These are phyloP conservation scores for Antrodiella citrinella DNA, from an alignment of 768 basidiomycete species.

Conservation along the genomic window DNA sequence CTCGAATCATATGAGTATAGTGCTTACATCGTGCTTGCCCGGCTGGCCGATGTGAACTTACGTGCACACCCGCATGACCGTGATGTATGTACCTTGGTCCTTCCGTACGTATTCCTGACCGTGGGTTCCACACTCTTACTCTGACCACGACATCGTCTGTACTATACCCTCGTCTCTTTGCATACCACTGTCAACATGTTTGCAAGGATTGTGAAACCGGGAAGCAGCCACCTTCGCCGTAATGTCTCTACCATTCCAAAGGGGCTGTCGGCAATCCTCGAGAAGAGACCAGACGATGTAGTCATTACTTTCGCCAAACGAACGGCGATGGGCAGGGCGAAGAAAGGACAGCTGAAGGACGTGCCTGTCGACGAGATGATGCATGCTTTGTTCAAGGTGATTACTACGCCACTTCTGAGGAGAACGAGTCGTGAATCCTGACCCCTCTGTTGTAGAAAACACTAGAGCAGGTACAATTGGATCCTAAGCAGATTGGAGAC, in stretches of 20 bases:
- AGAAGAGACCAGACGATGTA: constrained; percentile 75
- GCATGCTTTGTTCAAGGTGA: constrained; percentile 70
- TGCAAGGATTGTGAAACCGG: constrained; percentile 7
- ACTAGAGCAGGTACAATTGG: constrained; percentile 54
- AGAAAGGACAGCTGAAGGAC: constrained; percentile 92
- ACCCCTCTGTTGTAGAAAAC: constrained; percentile 48
- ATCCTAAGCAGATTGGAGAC: constrained; percentile 69
- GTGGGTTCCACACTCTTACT: too few species aligned
- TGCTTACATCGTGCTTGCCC: too few species aligned
- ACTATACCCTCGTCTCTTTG: too few species aligned
- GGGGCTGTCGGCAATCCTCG: constrained; percentile 46
- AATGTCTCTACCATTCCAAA: constrained; percentile 28
- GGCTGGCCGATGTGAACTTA: too few species aligned
- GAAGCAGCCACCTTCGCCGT: constrained; percentile 12
- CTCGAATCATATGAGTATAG: too few species aligned
- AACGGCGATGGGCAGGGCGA: constrained; percentile 81
- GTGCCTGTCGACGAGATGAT: constrained; percentile 82
- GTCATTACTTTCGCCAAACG: constrained; percentile 87
- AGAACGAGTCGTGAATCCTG: not conserved
- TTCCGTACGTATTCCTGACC: too few species aligned
- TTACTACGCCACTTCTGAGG: constrained; percentile 3
- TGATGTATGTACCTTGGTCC: too few species aligned
- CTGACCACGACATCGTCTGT: too few species aligned
- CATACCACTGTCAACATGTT: too few species aligned
- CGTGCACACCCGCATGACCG: too few species aligned